Conservation (phyloP, 2,329 filamentous ascomycete genomes). For the Bipolaris zeicola region DNA sequence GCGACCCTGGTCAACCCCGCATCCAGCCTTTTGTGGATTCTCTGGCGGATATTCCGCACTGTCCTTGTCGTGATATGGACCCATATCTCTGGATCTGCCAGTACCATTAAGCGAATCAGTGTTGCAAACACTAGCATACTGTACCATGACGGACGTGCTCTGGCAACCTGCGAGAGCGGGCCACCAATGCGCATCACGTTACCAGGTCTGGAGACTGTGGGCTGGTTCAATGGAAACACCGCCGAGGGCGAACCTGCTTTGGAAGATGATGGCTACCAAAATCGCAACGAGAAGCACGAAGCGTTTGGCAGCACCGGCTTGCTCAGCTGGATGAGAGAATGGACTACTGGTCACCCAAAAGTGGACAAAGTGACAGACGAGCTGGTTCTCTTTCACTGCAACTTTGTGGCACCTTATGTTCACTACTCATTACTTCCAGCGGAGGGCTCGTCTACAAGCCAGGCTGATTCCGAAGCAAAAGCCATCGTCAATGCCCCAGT, state of each 20-base stretch:
- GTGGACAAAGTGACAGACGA: slow-evolving; percentile 69
- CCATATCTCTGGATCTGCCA: slow-evolving; percentile 61
- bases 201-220: slow-evolving; percentile 69
- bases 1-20: slow-evolving; percentile 66
- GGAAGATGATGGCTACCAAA: slow-evolving; percentile 21
- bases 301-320: slow-evolving; percentile 62
- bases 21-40: slow-evolving; percentile 59
- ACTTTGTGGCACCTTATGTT: slow-evolving; percentile 68
- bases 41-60: slow-evolving; percentile 61
- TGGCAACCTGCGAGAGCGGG: slow-evolving; percentile 74
- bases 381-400: slow-evolving; percentile 70
- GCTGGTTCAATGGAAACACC: slow-evolving; percentile 68
- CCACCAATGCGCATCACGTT: slow-evolving; percentile 70
- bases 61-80: slow-evolving; percentile 64
- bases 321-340: slow-evolving; percentile 69
- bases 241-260: slow-evolving; percentile 58
- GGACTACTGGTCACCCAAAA: slow-evolving; percentile 72
- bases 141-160: slow-evolving; percentile 70
- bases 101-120: slow-evolving; percentile 68
- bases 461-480: not conserved
- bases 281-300: slow-evolving; percentile 15
- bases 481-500: slow-evolving; percentile 60
- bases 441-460: slow-evolving; percentile 16
- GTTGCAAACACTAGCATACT: slow-evolving; percentile 71
- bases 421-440: slow-evolving; percentile 66